Evolutionary conservation across 139 green algal species (phyloP), one percentile per base, ranked within the genome.

Genomic region (Trebouxia sp.): DNA sequence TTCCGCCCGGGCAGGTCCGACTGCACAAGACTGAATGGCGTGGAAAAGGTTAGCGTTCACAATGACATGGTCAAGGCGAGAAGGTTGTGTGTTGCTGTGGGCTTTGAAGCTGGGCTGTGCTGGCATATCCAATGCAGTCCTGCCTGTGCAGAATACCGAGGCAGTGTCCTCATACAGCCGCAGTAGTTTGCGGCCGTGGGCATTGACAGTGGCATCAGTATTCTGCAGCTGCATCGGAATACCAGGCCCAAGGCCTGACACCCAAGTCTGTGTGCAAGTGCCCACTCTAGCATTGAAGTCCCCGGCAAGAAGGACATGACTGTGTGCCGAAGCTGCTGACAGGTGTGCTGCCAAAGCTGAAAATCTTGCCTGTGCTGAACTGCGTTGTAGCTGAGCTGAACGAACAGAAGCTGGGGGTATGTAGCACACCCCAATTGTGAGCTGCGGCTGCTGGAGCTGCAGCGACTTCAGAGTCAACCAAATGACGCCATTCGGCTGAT

Each of bases 31-130:
- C 55, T 66, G 55, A 38, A 66, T 26, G 8, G 55, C 22, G 6
- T 66, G 55, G n/a, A 66, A 66, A 7, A 66, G 55, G 5, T 38
- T n/a, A 38, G 26, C 24, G 26, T 66, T n/a, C 55, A 66, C 55
- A 22, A 66, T 38, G 55, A 66, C 55, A 38, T 66, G 55, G 55
- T 66, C 55, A 38, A 66, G 55, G n/a, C 26, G 55, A 14, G 55
- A 66, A 7, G 55, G 55, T 6, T 66, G 55, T 15, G 55, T 66
- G 55, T 66, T 66, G 55, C 26, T 66, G 55, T n/a, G n/a, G 22
- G 55, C 55, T n/a, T 66, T 66, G 55, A 66, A 66, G 55, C 55
- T 66, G 55, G 55, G 26, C 55, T 38, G 26, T 39, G 55, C 55
- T 66, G 55, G 55, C 26, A 38, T 38, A 26, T 66, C n/a, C 26